A percentile compares a stretch with the other conserved stretches of the same genome.
Conservation (phyloP, 1,139 yeast species). For the Geotrichum aggregatum region DNA sequence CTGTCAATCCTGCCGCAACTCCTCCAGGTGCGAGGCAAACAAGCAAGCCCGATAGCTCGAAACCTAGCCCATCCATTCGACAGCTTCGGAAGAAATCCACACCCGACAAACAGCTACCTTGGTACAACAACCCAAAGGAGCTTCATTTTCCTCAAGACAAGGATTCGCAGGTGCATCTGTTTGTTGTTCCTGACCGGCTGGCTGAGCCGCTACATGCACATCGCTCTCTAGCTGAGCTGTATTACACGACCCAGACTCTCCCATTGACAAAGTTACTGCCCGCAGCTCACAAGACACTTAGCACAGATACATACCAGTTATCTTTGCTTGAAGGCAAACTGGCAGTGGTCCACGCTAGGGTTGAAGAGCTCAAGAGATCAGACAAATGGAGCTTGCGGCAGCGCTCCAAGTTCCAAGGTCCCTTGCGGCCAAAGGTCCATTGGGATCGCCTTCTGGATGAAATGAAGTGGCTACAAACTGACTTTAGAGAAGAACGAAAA, state of each 20-base stretch:
- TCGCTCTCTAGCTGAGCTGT: slow-evolving; percentile 72
- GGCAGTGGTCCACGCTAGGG: slow-evolving; percentile 85
- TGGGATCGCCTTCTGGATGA: slow-evolving; percentile 78
- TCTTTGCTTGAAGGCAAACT: slow-evolving; percentile 90
- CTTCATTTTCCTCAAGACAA: slow-evolving; percentile 22
- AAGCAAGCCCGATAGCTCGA: not conserved
- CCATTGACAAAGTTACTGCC: slow-evolving; percentile 80
- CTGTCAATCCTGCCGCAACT: not conserved
- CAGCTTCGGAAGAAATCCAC: slow-evolving; percentile 15
- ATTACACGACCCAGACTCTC: slow-evolving; percentile 79
- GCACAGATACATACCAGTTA: slow-evolving; percentile 79
- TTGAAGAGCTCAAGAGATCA: slow-evolving; percentile 83
- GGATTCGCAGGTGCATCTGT: slow-evolving; percentile 32
- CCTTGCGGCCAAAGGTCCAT: slow-evolving; percentile 54
- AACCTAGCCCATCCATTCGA: slow-evolving; percentile 15
- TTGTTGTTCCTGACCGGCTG: slow-evolving; percentile 37
- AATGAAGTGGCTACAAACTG: slow-evolving; percentile 79
- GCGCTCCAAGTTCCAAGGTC: slow-evolving; percentile 68
- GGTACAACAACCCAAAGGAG: slow-evolving; percentile 23
- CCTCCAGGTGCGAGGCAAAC: slow-evolving; percentile 2
- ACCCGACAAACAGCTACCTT: slow-evolving; percentile 21
- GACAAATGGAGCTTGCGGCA: slow-evolving; percentile 92
- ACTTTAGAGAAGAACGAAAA: slow-evolving; percentile 67
- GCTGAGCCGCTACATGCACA: slow-evolving; percentile 37
- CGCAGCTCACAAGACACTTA: slow-evolving; percentile 76